Base-by-base conservation (phyloP, 306 rosid species). In the Gastrolobium villosum region DNA sequence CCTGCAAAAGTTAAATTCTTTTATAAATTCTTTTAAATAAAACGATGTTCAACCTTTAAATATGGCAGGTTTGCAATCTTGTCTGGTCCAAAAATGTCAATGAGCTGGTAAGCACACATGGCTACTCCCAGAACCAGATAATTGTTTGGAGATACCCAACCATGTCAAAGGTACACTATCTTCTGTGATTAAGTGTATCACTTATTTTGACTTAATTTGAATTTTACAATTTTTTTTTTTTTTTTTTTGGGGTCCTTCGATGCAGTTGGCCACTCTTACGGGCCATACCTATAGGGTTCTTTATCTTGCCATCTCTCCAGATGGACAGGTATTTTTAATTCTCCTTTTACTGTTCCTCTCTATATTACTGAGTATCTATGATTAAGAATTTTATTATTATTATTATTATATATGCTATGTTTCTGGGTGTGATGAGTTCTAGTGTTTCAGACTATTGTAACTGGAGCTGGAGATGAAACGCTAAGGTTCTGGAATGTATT, bases 381-480 rank as follows among this genome's bases (percentile, higher is more conserved):
- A 34, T 28, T 37, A 40, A 32, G 63, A 46, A 72, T 78, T 74
- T 7, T 32, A 14, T 15, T 45, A 31, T 10, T 70, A n/a, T 39
- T 55, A 20, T 37, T 59, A 52, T 63, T 50, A 14, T 65, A 10
- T 20, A 67, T 52, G 50, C 72, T 70, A 10, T 73, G 78, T 44
- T 32, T 28, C 72, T 84, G 34, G 11, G 48, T 57, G 41, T 53
- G 70, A 53, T 56, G 71, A 48, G 41, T 35, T 64, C 8, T 46
- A 26, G 76, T 81, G 79, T 82, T 86, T 83, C 92, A 96, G 99
- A 96, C 97, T 49, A 91, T 96, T 79, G 99, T 96, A 74, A 96
- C 99, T 1, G 99, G 99, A 77, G 99, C 98, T n/a, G 99, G 99
- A 74, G 99, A 96, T 76, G 99, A 96, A 84, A 96, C 99, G 10